These are phyloP conservation scores for Aspergillus nomiae DNA, from an alignment of 2,329 filamentous ascomycete species.

Conservation along the genomic window DNA sequence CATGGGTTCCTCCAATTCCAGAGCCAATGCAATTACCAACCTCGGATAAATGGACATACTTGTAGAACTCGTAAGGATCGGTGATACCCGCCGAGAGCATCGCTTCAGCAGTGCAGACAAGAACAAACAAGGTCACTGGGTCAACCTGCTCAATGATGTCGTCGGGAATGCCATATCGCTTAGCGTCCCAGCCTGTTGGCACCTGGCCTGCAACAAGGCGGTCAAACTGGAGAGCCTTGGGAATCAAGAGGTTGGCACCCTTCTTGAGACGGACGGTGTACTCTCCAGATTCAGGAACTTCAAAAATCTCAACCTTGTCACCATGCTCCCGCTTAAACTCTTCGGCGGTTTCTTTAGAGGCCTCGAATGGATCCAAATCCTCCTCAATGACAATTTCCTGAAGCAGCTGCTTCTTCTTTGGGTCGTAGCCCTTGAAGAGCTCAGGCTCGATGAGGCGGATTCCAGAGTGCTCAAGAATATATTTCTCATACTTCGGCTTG, in stretches of 20 bases:
- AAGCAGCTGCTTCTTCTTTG: conserved; percentile 96
- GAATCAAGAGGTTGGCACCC: conserved; percentile 91
- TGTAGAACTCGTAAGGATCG: conserved; percentile 99
- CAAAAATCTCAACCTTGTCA: conserved; percentile 96
- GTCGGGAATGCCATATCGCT: conserved; percentile 92
- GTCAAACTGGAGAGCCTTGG: conserved; percentile 95
- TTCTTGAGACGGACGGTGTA: conserved; percentile 94
- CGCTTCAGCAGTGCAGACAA: conserved; percentile 90
- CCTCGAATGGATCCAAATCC: conserved; percentile 94
- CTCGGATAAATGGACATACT: conserved; percentile 97
- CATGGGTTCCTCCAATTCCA: conserved; percentile 92
- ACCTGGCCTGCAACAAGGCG: conserved; percentile 96
- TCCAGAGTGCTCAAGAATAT: conserved; percentile 93
- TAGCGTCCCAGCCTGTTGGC: conserved; percentile 95
- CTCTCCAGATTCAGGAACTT: conserved; percentile 89
- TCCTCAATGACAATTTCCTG: conserved; percentile 98
- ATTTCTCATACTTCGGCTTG: conserved; percentile 96
- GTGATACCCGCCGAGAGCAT: conserved; percentile 93
- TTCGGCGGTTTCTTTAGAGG: conserved; percentile 94
- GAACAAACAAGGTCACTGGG: conserved; percentile 90
- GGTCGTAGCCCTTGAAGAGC: conserved; percentile 94
- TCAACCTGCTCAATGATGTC: conserved; percentile 98
- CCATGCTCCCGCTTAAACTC: conserved; percentile 97
- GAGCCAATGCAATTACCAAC: conserved; percentile 98
- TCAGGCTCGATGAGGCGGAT: conserved; percentile 98